Base-by-base conservation (phyloP, 2,329 filamentous ascomycete genomes). In the Byssoonygena ceratinophila region DNA sequence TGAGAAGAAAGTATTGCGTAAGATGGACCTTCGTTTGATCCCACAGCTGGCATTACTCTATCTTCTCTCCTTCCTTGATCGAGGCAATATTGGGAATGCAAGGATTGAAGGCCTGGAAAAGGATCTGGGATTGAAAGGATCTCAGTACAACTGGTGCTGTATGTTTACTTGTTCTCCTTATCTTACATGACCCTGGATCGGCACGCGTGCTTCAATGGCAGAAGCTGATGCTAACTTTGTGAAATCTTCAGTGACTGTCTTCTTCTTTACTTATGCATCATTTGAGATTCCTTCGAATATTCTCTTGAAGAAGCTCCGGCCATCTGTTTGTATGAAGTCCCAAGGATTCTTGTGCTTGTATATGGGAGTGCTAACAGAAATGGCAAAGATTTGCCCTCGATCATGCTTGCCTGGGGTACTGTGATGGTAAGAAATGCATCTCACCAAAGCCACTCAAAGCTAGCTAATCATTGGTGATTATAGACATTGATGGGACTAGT, bases 401-500 rank as follows among this genome's bases (percentile, higher is more conserved):
- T 65, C 11, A 64, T 66, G 60, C 50, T 71, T 12, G 62, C 62
- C 2, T 76, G 74, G 74, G 74, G 75, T 0, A 64, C 72, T 47
- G 72, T 76, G 0, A 71, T 74, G 65, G 63, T 66, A 50, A 53
- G 60, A 12, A 22, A 25, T 31, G 27, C 25, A 8, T 7, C 22
- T 3, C 31, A 16, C 12, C 22, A 31, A 16, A 25, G 23, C 36
- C n/a, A 23, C 27, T 32, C 16, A n/a, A n/a, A n/a, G 9, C 46
- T 36, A 39, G 39, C 46, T 50, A 53, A 46, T n/a, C 2, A 8
- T 14, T n/a, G 27, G n/a, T 18, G 29, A 4, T 20, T 25, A 22
- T 46, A 63, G 40, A 77, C 75, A 0, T 61, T 77, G 44, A 77
- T 75, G 65, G 75, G 75, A 5, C 61, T 76, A 2, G 71, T 71